phyloP scores from a whole-genome alignment of 345 rosid genomes.

The Eucalyptus pauciflora region DNA sequence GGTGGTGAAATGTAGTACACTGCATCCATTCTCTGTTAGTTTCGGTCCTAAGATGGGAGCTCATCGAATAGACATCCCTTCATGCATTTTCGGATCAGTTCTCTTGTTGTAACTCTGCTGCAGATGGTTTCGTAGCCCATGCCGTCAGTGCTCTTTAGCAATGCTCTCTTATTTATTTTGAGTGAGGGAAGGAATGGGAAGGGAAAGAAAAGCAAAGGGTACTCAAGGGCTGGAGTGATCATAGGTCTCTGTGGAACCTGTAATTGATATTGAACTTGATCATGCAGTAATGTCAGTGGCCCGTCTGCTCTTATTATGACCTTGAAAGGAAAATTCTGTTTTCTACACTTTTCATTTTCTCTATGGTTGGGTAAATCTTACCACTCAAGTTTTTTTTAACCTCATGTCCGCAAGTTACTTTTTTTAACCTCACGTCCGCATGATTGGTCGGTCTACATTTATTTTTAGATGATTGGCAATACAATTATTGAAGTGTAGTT shows the following conservation, averaged over 20 bases:
- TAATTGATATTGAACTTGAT: neutral
- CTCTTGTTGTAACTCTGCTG: neutral
- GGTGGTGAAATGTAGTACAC: neutral
- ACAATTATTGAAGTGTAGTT: neutral
- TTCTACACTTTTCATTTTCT: neutral
- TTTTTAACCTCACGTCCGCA: neutral
- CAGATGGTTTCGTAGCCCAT: neutral
- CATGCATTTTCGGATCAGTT: neutral
- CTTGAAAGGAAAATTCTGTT: neutral
- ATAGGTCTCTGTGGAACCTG: neutral
- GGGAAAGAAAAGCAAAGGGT: neutral
- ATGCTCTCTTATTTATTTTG: neutral
- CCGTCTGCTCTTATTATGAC: neutral
- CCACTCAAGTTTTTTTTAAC: neutral
- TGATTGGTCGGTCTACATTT: neutral
- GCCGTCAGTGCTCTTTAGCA: neutral
- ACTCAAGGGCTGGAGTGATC: neutral
- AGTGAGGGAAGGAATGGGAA: neutral
- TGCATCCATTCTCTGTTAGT: neutral
- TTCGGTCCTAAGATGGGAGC: neutral
- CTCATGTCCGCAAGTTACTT: neutral
- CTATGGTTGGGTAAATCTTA: neutral
- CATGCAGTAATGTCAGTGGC: neutral
- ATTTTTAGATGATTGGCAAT: neutral
- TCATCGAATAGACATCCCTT: neutral